Percentiles rank a stretch among this genome's conserved stretches.
Evolutionary conservation across 2,329 filamentous ascomycete species (phyloP).

Genomic region (Furcasterigmium furcatum): DNA sequence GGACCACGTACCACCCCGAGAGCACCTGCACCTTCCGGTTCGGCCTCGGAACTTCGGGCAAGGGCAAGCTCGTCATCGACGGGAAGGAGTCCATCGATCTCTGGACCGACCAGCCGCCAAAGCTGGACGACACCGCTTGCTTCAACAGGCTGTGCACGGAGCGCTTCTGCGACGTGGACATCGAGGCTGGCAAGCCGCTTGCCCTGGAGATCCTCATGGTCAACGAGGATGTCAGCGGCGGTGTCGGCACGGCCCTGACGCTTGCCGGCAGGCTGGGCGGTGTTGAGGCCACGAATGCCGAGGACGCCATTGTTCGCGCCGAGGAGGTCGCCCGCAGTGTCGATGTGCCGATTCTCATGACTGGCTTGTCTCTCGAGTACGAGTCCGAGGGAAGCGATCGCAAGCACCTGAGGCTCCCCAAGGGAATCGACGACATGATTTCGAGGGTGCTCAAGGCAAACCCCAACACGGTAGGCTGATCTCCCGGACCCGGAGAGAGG

Average conservation of each 20-base stretch:
- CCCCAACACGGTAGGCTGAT: conserved; percentile 51
- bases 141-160: conserved; percentile 13
- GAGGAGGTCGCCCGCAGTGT: conserved; percentile 43
- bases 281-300: conserved; percentile 51
- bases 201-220: conserved; percentile 9
- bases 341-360: conserved; percentile 51
- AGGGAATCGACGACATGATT: conserved; percentile 65
- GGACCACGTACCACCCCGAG: conserved; percentile 5
- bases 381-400: conserved; percentile 72
- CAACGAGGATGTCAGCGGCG: conserved; percentile 15
- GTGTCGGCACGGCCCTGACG: conserved; percentile 15
- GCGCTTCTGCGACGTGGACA: conserved; percentile 3
- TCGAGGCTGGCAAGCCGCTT: conserved; percentile 13
- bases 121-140: conserved; percentile 10
- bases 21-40: conserved; percentile 6
- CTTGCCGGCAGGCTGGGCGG: conserved; percentile 49
- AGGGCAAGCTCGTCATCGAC: conserved; percentile 19
- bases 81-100: conserved; percentile 23
- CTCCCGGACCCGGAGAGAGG: conserved; percentile 13
- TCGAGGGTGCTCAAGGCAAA: conserved; percentile 63
- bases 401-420: conserved; percentile 61
- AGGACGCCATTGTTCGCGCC: conserved; percentile 8
- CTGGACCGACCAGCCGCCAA: conserved; percentile 10
- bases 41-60: conserved; percentile 20
- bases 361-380: conserved; percentile 67